Conservation (phyloP, 2,329 filamentous ascomycete genomes). For the Iodosphaeria phyllophila region DNA sequence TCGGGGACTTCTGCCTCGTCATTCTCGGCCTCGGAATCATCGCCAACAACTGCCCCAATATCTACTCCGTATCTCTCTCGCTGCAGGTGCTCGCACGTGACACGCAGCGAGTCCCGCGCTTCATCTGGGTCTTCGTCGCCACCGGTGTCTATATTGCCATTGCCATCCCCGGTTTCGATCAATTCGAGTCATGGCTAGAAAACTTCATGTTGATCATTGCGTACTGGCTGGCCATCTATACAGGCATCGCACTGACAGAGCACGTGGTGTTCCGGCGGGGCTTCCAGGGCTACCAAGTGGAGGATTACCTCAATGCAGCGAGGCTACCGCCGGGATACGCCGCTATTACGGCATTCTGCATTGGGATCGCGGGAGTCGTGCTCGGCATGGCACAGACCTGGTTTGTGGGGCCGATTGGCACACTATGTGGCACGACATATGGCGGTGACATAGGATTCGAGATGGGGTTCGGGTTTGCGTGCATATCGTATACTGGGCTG, state of each 20-base stretch:
- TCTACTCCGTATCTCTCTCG: conserved; percentile 51
- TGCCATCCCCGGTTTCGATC: conserved; percentile 47
- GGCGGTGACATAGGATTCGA: conserved; percentile 37
- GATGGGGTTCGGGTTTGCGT: conserved; percentile 41
- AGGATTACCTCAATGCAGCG: conserved; percentile 35
- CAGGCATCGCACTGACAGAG: conserved; percentile 43
- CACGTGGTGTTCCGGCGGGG: conserved; percentile 51
- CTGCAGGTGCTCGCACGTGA: conserved; percentile 43
- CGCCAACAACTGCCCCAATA: conserved; percentile 54
- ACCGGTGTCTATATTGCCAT: conserved; percentile 48
- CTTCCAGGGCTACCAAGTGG: conserved; percentile 37
- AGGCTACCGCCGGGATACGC: conserved; percentile 46
- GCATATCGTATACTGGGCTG: conserved; percentile 29
- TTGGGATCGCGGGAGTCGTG: conserved; percentile 46
- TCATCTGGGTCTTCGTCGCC: conserved; percentile 44
- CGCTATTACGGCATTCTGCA: conserved; percentile 41
- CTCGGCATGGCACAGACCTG: conserved; percentile 53
- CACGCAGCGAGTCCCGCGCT: conserved; percentile 44
- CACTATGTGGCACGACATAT: conserved; percentile 29
- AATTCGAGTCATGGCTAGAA: conserved; percentile 45
- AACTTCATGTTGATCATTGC: conserved; percentile 53
- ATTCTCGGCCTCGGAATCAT: conserved; percentile 48
- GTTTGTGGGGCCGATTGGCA: conserved; percentile 49
- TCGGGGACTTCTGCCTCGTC: conserved; percentile 55
- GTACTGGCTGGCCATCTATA: conserved; percentile 63